Evolutionary conservation across 2,329 filamentous ascomycete species (phyloP).

Genomic region (Botrytis deweyae): DNA sequence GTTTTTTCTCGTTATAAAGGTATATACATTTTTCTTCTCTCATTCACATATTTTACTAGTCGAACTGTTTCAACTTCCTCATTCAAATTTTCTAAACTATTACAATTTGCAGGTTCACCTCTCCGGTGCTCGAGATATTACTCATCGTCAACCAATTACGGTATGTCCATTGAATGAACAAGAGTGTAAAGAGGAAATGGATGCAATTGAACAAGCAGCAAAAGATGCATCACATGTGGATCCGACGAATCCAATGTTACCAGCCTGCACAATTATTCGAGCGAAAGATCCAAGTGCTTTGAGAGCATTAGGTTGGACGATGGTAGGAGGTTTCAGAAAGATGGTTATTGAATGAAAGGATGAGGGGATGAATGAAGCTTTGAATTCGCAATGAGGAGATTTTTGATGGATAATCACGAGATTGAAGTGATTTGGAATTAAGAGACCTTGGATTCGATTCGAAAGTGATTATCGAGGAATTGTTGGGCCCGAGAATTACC

Average conservation of each 20-base stretch:
- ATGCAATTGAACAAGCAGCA: slow-evolving; percentile 92
- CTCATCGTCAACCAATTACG: slow-evolving; percentile 86
- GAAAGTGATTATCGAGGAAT: background rate
- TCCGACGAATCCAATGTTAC: slow-evolving; percentile 89
- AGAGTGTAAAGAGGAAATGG: slow-evolving; percentile 97
- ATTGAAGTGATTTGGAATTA: background rate
- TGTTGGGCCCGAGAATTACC: background rate
- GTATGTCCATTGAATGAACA: slow-evolving; percentile 95
- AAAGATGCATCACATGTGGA: slow-evolving; percentile 88
- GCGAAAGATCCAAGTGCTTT: slow-evolving; percentile 69
- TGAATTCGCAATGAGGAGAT: background rate
- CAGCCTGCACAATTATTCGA: slow-evolving; percentile 77
- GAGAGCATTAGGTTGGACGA: slow-evolving; percentile 60
- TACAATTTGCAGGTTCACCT: slow-evolving; percentile 68
- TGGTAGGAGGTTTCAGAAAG: slow-evolving; percentile 64
- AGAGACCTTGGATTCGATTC: background rate
- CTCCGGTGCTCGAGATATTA: slow-evolving; percentile 83
- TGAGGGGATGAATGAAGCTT: background rate
- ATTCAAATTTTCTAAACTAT: background rate
- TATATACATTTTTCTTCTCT: slow-evolving; percentile 43
- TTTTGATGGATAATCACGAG: background rate
- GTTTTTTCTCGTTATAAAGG: slow-evolving; percentile 93
- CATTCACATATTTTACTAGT: background rate
- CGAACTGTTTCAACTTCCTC: background rate
- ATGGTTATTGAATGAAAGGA: slow-evolving; percentile 59